Percentiles rank a stretch among this genome's conserved stretches.
Evolutionary conservation across 441 rosid species (phyloP).

Genomic region (Jatropha multifida): DNA sequence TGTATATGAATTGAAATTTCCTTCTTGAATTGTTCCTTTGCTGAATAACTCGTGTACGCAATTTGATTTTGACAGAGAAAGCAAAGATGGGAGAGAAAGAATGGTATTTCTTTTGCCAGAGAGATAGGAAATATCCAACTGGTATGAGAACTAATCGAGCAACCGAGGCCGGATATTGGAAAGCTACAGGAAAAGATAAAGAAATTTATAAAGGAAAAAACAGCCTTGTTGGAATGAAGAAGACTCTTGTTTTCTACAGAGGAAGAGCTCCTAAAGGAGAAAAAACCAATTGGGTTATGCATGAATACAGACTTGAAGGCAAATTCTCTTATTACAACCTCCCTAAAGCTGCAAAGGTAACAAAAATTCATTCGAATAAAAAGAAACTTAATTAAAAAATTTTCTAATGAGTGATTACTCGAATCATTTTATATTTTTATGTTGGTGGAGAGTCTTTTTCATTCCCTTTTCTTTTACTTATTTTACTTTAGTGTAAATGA

Average conservation of each 20-base stretch:
- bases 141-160: conserved; percentile 98
- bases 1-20: background rate
- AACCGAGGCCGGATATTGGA: conserved; percentile 91
- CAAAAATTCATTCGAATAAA: no score
- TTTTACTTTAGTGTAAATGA: conserved; percentile 30
- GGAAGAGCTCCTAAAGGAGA: conserved; percentile 99
- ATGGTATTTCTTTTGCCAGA: conserved; percentile 91
- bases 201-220: conserved; percentile 62
- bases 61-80: conserved; percentile 41
- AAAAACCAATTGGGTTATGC: conserved; percentile 97
- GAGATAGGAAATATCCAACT: conserved; percentile 92
- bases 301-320: conserved; percentile 93
- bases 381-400: no score
- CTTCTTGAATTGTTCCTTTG: conserved; percentile 5
- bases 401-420: background rate
- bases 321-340: conserved; percentile 72
- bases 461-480: conserved; percentile 19
- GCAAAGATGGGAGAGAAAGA: conserved; percentile 99
- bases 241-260: conserved; percentile 92
- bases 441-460: conserved; percentile 41
- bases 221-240: conserved; percentile 95
- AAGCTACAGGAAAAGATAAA: conserved; percentile 95
- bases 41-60: background rate
- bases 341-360: conserved; percentile 70
- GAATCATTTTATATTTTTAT: conserved; percentile 22